These are phyloP conservation scores for Rhizophora apiculata DNA, from an alignment of 345 rosid species.

Conservation along the genomic window DNA sequence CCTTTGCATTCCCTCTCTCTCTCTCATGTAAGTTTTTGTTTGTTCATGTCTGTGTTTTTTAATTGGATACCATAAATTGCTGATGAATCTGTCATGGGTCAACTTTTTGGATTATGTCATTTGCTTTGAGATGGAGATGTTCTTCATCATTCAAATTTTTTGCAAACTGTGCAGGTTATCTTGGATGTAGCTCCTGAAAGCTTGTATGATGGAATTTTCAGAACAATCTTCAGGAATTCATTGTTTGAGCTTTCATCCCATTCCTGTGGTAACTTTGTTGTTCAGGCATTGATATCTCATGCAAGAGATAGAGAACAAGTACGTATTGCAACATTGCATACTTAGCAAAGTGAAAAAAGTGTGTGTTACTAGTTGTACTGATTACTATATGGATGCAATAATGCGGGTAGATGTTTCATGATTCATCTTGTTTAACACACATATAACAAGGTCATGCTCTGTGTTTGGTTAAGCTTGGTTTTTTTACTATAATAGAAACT, in stretches of 20 bases:
- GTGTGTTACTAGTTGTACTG: not conserved
- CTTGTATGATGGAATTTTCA: conserved; percentile 63
- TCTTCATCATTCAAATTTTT: not conserved
- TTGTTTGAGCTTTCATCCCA: conserved; percentile 71
- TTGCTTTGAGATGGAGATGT: not conserved
- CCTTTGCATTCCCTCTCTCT: too few species aligned
- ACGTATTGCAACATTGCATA: conserved; percentile 5
- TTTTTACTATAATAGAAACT: not conserved
- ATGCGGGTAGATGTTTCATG: not conserved
- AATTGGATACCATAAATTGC: conserved; percentile 1
- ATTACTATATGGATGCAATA: not conserved
- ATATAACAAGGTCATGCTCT: too few species aligned
- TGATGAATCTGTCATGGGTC: not conserved
- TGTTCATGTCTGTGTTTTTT: not conserved
- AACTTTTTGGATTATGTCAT: not conserved
- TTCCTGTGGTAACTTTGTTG: conserved; percentile 86
- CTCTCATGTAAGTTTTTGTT: too few species aligned
- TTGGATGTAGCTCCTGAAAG: conserved; percentile 79
- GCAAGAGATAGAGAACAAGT: conserved; percentile 73
- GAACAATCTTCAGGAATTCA: conserved; percentile 65
- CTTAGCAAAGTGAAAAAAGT: not conserved
- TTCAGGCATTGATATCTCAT: conserved; percentile 75
- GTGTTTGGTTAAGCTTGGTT: not conserved
- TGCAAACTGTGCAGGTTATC: conserved; percentile 65
- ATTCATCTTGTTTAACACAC: not conserved